Evolutionary conservation across 192 early-diverging fungal species (phyloP).

Genomic region (Coemansia sp.): DNA sequence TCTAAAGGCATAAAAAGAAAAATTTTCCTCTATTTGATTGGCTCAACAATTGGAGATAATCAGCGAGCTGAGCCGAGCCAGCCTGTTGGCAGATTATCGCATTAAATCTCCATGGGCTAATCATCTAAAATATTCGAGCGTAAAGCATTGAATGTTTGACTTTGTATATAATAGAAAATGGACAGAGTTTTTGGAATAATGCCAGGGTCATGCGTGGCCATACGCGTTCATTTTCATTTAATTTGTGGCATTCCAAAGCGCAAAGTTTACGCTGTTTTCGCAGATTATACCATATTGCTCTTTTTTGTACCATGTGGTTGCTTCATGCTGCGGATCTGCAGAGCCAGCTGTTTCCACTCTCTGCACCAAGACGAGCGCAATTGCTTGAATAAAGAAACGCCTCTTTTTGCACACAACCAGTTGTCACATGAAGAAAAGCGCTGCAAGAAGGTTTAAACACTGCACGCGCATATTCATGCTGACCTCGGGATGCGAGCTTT

Average conservation of each 20-base stretch:
- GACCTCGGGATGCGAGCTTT: background rate
- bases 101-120: too few species aligned
- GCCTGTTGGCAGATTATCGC: background rate
- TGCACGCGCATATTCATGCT: background rate
- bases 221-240: background rate
- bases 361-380: background rate
- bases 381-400: conserved; percentile 1
- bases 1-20: background rate
- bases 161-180: too few species aligned
- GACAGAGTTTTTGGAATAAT: background rate
- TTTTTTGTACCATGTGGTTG: background rate
- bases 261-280: too few species aligned
- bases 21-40: background rate
- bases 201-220: background rate
- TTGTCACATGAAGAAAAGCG: background rate
- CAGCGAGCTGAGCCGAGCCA: conserved; percentile 2
- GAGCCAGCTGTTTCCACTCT: background rate
- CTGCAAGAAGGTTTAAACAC: background rate
- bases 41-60: conserved; percentile 1
- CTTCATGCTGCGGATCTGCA: conserved; percentile 1
- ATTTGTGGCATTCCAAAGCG: background rate
- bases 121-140: too few species aligned
- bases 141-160: too few species aligned
- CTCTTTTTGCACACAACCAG: too few species aligned
- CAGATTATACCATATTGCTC: too few species aligned